Conservation (phyloP, 768 basidiomycete species). For the Calocera viscosa region DNA sequence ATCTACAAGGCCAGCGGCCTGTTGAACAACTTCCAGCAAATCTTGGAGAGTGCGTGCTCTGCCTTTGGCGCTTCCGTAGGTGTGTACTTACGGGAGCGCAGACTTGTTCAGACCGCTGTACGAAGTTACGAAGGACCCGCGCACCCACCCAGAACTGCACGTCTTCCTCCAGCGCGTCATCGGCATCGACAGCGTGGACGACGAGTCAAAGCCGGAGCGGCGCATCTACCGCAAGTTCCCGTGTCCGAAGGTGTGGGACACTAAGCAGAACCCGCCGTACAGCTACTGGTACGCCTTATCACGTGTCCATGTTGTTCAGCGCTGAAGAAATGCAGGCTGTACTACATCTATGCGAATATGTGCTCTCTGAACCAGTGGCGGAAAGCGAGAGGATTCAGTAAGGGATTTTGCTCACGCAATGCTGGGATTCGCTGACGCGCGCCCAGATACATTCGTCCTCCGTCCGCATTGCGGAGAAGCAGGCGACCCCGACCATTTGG, state of each 20-base stretch:
- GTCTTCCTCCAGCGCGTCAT: constrained; percentile 89
- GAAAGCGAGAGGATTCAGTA: constrained; percentile 77
- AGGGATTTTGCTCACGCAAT: constrained; percentile 30
- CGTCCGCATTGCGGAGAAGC: constrained; percentile 97
- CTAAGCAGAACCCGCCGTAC: constrained; percentile 80
- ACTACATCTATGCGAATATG: constrained; percentile 97
- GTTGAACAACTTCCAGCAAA: constrained; percentile 77
- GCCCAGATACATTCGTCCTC: constrained; percentile 83
- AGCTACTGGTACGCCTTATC: constrained; percentile 68
- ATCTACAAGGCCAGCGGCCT: constrained; percentile 84
- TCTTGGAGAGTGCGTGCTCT: constrained; percentile 67
- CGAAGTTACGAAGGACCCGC: constrained; percentile 88
- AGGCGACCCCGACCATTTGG: constrained; percentile 93
- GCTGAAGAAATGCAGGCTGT: constrained; percentile 46
- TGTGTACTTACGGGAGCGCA: constrained; percentile 26
- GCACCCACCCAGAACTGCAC: constrained; percentile 84
- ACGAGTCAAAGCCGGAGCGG: constrained; percentile 88
- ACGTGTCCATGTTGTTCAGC: neutral
- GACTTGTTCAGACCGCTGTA: constrained; percentile 90
- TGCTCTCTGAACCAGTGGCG: constrained; percentile 92
- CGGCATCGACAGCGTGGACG: constrained; percentile 98
- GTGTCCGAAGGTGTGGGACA: constrained; percentile 80
- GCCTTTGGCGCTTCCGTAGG: neutral
- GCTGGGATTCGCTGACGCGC: neutral
- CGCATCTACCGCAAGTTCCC: constrained; percentile 90